A percentile compares a stretch with the other conserved stretches of the same genome.
Evolutionary conservation across 2,329 filamentous ascomycete species (phyloP).

Genomic region (Aspergillus transmontanensis): DNA sequence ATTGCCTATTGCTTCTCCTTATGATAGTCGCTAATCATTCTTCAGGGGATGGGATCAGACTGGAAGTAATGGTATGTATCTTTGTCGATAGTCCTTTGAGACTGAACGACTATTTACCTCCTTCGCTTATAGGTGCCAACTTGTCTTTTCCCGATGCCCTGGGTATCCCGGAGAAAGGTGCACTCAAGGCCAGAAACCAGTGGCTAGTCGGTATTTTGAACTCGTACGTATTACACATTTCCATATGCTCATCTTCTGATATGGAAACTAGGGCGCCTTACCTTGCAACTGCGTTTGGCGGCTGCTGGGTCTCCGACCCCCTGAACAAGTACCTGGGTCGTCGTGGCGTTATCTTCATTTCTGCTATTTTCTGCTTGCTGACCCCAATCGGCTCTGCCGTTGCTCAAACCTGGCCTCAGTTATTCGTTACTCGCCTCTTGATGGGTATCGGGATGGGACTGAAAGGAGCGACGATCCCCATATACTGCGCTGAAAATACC

Average conservation of each 20-base stretch:
- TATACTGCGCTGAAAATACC: slow-evolving; percentile 59
- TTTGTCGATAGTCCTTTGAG: background rate
- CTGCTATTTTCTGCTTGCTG: slow-evolving; percentile 65
- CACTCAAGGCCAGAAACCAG: slow-evolving; percentile 48
- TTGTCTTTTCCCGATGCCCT: slow-evolving; percentile 52
- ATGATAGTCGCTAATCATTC: background rate
- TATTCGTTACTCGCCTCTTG: slow-evolving; percentile 59
- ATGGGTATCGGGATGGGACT: slow-evolving; percentile 65
- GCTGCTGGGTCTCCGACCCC: slow-evolving; percentile 69
- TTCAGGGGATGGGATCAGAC: slow-evolving; percentile 37
- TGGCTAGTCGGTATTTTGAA: slow-evolving; percentile 71
- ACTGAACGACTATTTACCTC: background rate
- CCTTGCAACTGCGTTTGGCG: slow-evolving; percentile 55
- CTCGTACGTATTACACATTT: slow-evolving; percentile 44
- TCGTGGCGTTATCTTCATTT: slow-evolving; percentile 66
- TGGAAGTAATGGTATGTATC: slow-evolving; percentile 31
- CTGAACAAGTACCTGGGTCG: slow-evolving; percentile 62
- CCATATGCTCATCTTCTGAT: background rate
- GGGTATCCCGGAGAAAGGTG: slow-evolving; percentile 45
- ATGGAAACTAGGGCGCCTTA: slow-evolving; percentile 48
- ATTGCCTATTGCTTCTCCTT: background rate
- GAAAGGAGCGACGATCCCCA: slow-evolving; percentile 59
- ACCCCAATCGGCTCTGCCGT: slow-evolving; percentile 69
- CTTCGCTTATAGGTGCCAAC: slow-evolving; percentile 50
- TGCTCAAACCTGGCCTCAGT: slow-evolving; percentile 61